Percentiles rank a stretch among this genome's conserved stretches.
phyloP scores from a whole-genome alignment of 2,329 filamentous ascomycete species.

The Xylariaceae sp. region DNA sequence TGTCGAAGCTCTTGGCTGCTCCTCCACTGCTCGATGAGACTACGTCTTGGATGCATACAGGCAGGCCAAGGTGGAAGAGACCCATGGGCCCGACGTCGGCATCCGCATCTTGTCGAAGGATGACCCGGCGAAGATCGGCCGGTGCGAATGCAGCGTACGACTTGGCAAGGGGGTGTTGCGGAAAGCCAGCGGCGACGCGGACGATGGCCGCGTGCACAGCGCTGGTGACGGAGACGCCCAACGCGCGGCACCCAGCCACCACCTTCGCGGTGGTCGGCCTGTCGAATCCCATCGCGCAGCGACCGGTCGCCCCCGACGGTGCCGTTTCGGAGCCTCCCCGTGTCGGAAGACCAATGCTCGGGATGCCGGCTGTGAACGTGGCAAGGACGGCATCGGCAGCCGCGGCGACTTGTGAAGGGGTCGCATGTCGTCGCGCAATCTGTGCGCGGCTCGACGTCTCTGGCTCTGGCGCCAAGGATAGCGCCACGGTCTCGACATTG shows the following conservation, averaged over 20 bases:
- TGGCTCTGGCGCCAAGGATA: neutral
- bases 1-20: slow-evolving; percentile 7
- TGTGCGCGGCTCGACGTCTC: neutral
- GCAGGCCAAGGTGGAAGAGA: slow-evolving; percentile 13
- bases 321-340: slow-evolving; percentile 3
- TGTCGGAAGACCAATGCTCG: slow-evolving; percentile 17
- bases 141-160: slow-evolving; percentile 14
- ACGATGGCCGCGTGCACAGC: too few species aligned
- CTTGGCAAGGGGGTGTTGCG: too few species aligned
- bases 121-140: slow-evolving; percentile 10
- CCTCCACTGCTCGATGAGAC: neutral
- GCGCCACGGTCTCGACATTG: neutral
- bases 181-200: too few species aligned
- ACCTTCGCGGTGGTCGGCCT: too few species aligned
- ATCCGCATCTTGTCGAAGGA: slow-evolving; percentile 1
- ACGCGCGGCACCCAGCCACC: too few species aligned
- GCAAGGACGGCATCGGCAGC: slow-evolving; percentile 12
- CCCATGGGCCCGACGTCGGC: slow-evolving; percentile 3
- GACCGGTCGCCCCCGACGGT: too few species aligned
- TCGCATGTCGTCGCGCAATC: neutral
- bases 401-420: slow-evolving; percentile 1
- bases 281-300: too few species aligned
- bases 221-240: too few species aligned
- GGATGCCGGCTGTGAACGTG: slow-evolving; percentile 9
- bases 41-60: slow-evolving; percentile 11